phyloP scores from a whole-genome alignment of 495 filamentous ascomycete genomes.

The Xylaria sp. region DNA sequence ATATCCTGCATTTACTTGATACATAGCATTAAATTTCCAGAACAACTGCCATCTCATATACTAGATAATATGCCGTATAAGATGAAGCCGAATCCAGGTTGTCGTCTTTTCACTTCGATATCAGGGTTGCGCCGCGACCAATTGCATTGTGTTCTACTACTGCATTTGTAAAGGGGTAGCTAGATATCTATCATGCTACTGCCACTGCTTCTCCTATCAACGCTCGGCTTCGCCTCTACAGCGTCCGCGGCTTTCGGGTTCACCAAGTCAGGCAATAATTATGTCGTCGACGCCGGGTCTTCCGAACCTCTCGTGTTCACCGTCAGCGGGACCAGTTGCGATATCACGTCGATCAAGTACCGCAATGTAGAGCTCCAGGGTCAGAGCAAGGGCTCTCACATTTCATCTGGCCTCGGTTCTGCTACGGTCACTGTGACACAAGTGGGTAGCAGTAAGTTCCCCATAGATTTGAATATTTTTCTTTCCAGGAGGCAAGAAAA shows the following conservation, averaged over 20 bases:
- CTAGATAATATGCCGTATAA: background rate
- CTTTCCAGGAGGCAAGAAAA: background rate
- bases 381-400: slow-evolving; percentile 57
- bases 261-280: slow-evolving; percentile 51
- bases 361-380: slow-evolving; percentile 66
- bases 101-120: too few species aligned
- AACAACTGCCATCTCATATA: background rate
- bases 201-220: slow-evolving; percentile 29
- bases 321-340: slow-evolving; percentile 63
- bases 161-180: background rate
- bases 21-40: background rate
- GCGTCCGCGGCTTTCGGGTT: slow-evolving; percentile 51
- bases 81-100: slow-evolving; percentile 7
- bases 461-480: background rate
- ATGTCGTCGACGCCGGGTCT: slow-evolving; percentile 62
- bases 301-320: slow-evolving; percentile 62
- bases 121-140: background rate
- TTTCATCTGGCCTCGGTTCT: slow-evolving; percentile 66
- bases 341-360: slow-evolving; percentile 68
- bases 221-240: slow-evolving; percentile 45
- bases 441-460: slow-evolving; percentile 39
- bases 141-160: background rate
- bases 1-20: slow-evolving; percentile 14
- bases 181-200: slow-evolving; percentile 5
- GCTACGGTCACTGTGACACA: slow-evolving; percentile 62